phyloP scores from a whole-genome alignment of 202 grass and related monocot species.

The Brachypodium distachyon region DNA sequence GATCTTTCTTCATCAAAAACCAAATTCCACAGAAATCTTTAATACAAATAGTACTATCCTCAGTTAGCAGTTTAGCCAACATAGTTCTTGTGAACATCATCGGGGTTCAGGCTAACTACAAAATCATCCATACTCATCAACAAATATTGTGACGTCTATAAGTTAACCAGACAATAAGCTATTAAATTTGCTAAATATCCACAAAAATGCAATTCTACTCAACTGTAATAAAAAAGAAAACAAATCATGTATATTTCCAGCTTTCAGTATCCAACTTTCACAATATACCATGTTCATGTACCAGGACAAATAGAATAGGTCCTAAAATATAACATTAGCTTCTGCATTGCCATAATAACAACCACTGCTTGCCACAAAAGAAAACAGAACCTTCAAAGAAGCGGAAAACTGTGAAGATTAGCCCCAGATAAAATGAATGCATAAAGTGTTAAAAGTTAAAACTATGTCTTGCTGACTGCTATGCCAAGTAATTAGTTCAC shows the following conservation, averaged over 20 bases:
- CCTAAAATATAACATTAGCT: not conserved
- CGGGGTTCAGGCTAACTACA: not conserved
- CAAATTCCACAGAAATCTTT: not conserved
- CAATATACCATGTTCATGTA: not conserved
- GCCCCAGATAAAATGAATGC: not conserved
- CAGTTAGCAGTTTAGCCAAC: not conserved
- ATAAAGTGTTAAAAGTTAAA: slow-evolving; percentile 5
- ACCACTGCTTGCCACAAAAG: not conserved
- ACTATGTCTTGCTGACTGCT: not conserved
- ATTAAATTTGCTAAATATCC: not conserved
- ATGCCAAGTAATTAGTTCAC: slow-evolving; percentile 1
- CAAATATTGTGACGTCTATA: not conserved
- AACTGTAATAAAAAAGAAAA: not conserved
- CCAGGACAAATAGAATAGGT: not conserved
- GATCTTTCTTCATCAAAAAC: not conserved
- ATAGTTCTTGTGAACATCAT: not conserved
- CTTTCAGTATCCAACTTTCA: not conserved
- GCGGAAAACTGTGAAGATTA: not conserved
- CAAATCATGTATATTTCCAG: not conserved
- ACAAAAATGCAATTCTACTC: not conserved
- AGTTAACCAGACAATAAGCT: slow-evolving; percentile 11
- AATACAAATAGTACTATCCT: not conserved
- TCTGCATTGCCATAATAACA: not conserved
- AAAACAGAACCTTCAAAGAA: not conserved
- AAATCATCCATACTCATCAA: not conserved